A percentile compares a stretch with the other conserved stretches of the same genome.
phyloP scores from a whole-genome alignment of 2,329 filamentous ascomycete species.

The Aureobasidium leucospermi region DNA sequence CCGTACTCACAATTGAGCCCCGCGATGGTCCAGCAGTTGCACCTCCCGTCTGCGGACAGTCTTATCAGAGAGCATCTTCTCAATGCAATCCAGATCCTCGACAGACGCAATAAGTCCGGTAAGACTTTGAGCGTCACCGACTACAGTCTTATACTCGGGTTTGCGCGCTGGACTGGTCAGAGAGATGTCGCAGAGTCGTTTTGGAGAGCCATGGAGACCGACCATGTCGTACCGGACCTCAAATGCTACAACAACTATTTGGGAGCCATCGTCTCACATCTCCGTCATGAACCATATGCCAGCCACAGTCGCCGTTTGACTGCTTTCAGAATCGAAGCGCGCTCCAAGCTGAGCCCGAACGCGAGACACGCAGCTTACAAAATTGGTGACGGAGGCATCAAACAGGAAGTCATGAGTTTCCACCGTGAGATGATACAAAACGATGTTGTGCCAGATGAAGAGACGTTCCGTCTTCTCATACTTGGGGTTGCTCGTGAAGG shows the following conservation, averaged over 20 bases:
- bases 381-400: conserved; percentile 25
- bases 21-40: conserved; percentile 36
- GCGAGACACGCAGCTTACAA: conserved; percentile 20
- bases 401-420: conserved; percentile 26
- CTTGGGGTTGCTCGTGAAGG: conserved; percentile 47
- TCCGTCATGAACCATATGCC: conserved; percentile 26
- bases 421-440: conserved; percentile 43
- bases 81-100: conserved; percentile 32
- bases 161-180: conserved; percentile 43
- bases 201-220: conserved; percentile 39
- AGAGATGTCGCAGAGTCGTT: conserved; percentile 34
- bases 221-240: conserved; percentile 37
- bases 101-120: conserved; percentile 31
- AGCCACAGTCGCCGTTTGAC: conserved; percentile 36
- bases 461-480: conserved; percentile 48
- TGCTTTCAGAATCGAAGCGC: conserved; percentile 21
- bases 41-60: conserved; percentile 30
- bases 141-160: conserved; percentile 47
- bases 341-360: background rate
- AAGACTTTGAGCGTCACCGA: conserved; percentile 38
- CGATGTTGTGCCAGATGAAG: conserved; percentile 41
- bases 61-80: conserved; percentile 34
- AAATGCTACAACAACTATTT: conserved; percentile 51
- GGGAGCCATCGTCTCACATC: conserved; percentile 41
- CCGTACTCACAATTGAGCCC: conserved; percentile 46